A percentile compares a stretch with the other conserved stretches of the same genome.
phyloP scores from a whole-genome alignment of 1,139 yeast genomes.

The Tardiomyces digboiensis region DNA sequence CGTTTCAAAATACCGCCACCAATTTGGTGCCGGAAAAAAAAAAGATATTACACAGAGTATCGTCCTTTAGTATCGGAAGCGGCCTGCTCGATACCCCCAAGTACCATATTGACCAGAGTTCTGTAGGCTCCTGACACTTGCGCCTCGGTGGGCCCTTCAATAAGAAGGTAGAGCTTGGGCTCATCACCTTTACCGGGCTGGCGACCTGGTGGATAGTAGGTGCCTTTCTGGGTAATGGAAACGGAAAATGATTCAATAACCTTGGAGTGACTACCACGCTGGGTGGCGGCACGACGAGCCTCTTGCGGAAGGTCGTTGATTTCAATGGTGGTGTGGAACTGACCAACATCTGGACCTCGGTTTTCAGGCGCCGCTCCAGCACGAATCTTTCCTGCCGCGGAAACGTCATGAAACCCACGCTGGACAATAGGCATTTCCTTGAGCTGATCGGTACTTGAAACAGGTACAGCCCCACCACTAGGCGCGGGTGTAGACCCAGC shows the following conservation, averaged over 20 bases:
- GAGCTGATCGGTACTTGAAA: not conserved
- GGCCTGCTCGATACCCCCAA: conserved; percentile 38
- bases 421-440: not conserved
- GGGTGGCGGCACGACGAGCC: conserved; percentile 77
- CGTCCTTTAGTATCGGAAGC: not conserved
- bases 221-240: conserved; percentile 79
- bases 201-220: conserved; percentile 51
- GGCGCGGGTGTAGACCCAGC: not conserved
- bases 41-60: conserved; percentile 2
- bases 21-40: conserved; percentile 2
- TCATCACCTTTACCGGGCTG: conserved; percentile 44
- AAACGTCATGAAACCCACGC: not conserved
- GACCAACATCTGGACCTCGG: conserved; percentile 50
- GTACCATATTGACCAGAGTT: conserved; percentile 48
- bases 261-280: conserved; percentile 52
- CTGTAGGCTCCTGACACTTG: conserved; percentile 56
- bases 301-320: conserved; percentile 83
- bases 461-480: not conserved
- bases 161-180: conserved; percentile 66
- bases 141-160: conserved; percentile 65
- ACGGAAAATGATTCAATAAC: conserved; percentile 68
- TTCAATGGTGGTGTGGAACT: conserved; percentile 60
- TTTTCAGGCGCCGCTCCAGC: conserved; percentile 56
- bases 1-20: not conserved
- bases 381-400: conserved; percentile 4